Evolutionary conservation across 2,329 filamentous ascomycete species (phyloP).

Genomic region (Lecanoromycetidae sp.): DNA sequence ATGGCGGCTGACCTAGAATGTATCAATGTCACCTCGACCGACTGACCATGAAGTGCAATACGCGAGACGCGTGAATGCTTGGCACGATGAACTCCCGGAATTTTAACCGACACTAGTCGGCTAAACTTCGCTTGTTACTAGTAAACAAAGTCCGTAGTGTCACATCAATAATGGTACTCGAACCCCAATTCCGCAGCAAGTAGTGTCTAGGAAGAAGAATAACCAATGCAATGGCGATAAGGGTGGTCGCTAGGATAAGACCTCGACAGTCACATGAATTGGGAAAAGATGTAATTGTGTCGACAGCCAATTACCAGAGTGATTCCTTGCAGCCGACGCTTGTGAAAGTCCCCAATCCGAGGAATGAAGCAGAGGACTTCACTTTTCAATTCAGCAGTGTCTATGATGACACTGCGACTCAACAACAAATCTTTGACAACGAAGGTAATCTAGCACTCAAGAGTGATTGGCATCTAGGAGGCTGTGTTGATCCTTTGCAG

Average conservation of each 20-base stretch:
- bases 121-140: too few species aligned
- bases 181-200: too few species aligned
- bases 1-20: too few species aligned
- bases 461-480: conserved; percentile 16
- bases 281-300: conserved; percentile 77
- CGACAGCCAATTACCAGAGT: conserved; percentile 41
- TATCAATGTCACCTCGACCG: too few species aligned
- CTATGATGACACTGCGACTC: conserved; percentile 66
- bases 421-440: conserved; percentile 77
- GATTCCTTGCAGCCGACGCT: conserved; percentile 41
- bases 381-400: conserved; percentile 92
- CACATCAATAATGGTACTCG: too few species aligned
- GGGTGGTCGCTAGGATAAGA: conserved; percentile 82
- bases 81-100: too few species aligned
- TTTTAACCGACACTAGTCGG: too few species aligned
- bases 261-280: conserved; percentile 76
- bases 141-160: too few species aligned
- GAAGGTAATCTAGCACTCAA: conserved; percentile 53
- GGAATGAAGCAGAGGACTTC: conserved; percentile 82
- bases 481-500: conserved; percentile 35
- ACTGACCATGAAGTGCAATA: too few species aligned
- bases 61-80: too few species aligned
- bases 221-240: conserved; percentile 42
- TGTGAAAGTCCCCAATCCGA: conserved; percentile 84
- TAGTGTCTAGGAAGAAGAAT: too few species aligned